These are phyloP conservation scores for Fraxinus dipetala DNA, from an alignment of 305 asterid genomes.

Conservation along the genomic window DNA sequence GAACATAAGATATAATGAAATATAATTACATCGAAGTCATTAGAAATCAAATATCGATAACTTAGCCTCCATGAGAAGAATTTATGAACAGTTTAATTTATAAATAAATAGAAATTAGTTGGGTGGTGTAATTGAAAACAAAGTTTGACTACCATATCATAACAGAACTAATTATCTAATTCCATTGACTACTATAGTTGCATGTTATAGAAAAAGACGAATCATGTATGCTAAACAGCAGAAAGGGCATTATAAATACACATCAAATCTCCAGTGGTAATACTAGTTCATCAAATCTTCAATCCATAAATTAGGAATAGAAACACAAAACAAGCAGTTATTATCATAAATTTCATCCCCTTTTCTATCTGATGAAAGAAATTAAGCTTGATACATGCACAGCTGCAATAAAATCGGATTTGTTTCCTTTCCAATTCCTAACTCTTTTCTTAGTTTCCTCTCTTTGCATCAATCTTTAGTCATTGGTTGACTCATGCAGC, in stretches of 20 bases:
- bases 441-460: background rate
- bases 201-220: background rate
- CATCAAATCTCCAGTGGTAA: constrained; percentile 34
- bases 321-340: constrained; percentile 38
- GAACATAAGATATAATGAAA: background rate
- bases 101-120: background rate
- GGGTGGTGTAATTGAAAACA: background rate
- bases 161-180: background rate
- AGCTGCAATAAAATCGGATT: constrained; percentile 30
- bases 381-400: constrained; percentile 39
- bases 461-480: constrained; percentile 40
- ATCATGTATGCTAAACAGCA: background rate
- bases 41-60: background rate
- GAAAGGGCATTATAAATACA: constrained; percentile 33
- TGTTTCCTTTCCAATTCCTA: constrained; percentile 21
- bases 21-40: too few species aligned
- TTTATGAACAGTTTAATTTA: background rate
- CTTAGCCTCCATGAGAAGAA: background rate
- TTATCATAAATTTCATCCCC: constrained; percentile 29
- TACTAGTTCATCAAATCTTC: constrained; percentile 30
- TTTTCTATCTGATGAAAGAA: constrained; percentile 42
- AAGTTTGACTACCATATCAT: background rate
- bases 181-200: background rate
- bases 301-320: constrained; percentile 31
- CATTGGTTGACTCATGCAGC: constrained; percentile 66